A percentile compares a stretch with the other conserved stretches of the same genome.
Conservation (phyloP, 352 stramenopile species). For the Aphanomyces invadans region DNA sequence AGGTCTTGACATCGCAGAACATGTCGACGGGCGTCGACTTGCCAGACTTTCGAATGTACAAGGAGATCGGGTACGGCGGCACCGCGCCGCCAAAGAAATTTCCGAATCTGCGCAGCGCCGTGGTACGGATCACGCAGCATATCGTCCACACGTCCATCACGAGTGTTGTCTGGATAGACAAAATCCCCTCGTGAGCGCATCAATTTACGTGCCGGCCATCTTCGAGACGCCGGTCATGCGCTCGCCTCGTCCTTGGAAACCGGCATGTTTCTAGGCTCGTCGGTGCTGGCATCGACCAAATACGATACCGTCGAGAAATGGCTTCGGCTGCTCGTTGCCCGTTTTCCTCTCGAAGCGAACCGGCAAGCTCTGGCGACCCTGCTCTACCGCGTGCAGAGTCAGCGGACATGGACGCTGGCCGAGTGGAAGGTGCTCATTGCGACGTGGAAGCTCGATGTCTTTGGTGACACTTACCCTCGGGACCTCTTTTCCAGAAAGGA, state of each 20-base stretch:
- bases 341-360: constrained; percentile 66
- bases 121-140: background rate
- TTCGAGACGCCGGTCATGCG: constrained; percentile 60
- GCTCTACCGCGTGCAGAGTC: constrained; percentile 32
- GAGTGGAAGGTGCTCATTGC: constrained; percentile 57
- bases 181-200: constrained; percentile 46
- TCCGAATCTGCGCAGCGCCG: constrained; percentile 30
- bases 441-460: constrained; percentile 47
- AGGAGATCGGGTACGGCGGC: background rate
- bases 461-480: constrained; percentile 44
- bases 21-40: constrained; percentile 45
- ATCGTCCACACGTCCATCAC: background rate
- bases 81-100: constrained; percentile 23
- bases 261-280: constrained; percentile 58
- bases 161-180: background rate
- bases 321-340: constrained; percentile 45
- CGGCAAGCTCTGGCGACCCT: constrained; percentile 41
- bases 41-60: constrained; percentile 36
- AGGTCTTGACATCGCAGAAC: constrained; percentile 39
- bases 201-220: constrained; percentile 61
- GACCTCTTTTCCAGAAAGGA: constrained; percentile 40
- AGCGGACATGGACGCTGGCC: constrained; percentile 39
- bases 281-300: constrained; percentile 50
- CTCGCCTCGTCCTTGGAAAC: constrained; percentile 63
- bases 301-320: constrained; percentile 58